Base-by-base conservation (phyloP, 2,329 filamentous ascomycete species). In the Fusarium sp. region DNA sequence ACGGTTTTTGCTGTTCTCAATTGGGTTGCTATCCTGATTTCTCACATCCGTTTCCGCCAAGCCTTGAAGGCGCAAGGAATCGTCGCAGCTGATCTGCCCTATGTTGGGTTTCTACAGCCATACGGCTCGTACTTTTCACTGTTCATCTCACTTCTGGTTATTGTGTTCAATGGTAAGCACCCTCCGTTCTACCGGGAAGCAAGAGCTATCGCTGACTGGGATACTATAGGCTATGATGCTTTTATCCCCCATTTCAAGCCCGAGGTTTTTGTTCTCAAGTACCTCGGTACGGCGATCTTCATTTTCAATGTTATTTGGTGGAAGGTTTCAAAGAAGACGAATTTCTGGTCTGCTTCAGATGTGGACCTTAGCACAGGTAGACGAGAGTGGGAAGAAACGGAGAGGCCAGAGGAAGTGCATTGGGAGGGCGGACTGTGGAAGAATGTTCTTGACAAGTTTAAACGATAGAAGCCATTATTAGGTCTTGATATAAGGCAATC, bases 271-370 rank as follows among this genome's bases (percentile, higher is more conserved):
- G 80, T 93, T 67, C 91, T 92, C 75, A 89, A 87, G 71, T 88
- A 85, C 37, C 79, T 84, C 30, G 82, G 82, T 5, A 77, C 81
- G 13, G 61, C 78, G 6, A 72, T 83, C 6, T 84, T 80, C 78
- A 83, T 90, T 46, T 87, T 90, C 85, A 88, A 93, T 60, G 86
- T 88, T 6, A 72, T 90, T 7, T 90, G 90, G 18, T 93, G 90
- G 89, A 93, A 93, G 80, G 38, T 89, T 1, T 67, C 86, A 67
- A 88, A 91, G 78, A 86, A 84, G 0, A 89, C 87, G 72, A 44
- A n/a, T 5, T 85, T 84, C 69, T 79, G 85, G 38, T 84, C 81
- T 52, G 82, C 87, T 0, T 80, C 87, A 32, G 88, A 91, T 49
- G 85, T 88, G 6, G 90, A 93, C 79, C 77, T 92, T 43, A 78